A percentile compares a stretch with the other conserved stretches of the same genome.
Evolutionary conservation across 2,329 filamentous ascomycete species (phyloP).

Genomic region (Colletotrichum sp.): DNA sequence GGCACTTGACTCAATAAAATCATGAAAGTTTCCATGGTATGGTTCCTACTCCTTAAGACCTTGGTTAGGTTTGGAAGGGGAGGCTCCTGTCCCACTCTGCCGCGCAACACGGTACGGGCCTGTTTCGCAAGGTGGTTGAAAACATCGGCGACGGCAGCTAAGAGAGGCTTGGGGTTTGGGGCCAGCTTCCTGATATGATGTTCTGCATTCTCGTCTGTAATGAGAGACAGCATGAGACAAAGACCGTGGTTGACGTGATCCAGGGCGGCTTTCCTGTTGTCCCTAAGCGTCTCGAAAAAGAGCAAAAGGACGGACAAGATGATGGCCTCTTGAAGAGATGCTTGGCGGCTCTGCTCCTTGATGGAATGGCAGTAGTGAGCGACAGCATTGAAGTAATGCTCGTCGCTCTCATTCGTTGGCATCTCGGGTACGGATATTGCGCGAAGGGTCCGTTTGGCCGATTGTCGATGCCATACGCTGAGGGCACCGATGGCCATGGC

Average conservation of each 20-base stretch:
- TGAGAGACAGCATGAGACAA: slow-evolving; percentile 32
- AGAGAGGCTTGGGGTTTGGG: slow-evolving; percentile 27
- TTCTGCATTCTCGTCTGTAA: slow-evolving; percentile 27
- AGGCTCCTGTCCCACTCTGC: slow-evolving; percentile 20
- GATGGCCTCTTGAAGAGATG: slow-evolving; percentile 30
- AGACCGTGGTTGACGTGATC: slow-evolving; percentile 40
- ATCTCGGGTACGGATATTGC: not conserved
- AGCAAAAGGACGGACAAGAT: slow-evolving; percentile 35
- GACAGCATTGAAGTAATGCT: slow-evolving; percentile 36
- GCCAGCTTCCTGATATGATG: slow-evolving; percentile 18
- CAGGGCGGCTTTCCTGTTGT: slow-evolving; percentile 32
- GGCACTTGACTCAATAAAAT: slow-evolving; percentile 26
- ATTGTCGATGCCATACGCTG: slow-evolving; percentile 25
- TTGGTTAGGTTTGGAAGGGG: slow-evolving; percentile 28
- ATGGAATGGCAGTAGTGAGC: slow-evolving; percentile 38
- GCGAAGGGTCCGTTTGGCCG: slow-evolving; percentile 1
- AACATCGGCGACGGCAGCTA: slow-evolving; percentile 26
- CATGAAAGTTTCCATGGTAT: slow-evolving; percentile 30
- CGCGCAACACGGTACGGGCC: slow-evolving; percentile 25
- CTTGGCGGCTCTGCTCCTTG: slow-evolving; percentile 28
- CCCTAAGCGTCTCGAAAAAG: slow-evolving; percentile 34
- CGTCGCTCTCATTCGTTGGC: not conserved
- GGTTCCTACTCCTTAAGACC: slow-evolving; percentile 21
- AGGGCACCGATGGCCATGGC: slow-evolving; percentile 35
- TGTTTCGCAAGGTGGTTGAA: slow-evolving; percentile 25